A percentile compares a stretch with the other conserved stretches of the same genome.
Conservation (phyloP, 495 filamentous ascomycete genomes). For the Hyphodiscus hymeniophilus region DNA sequence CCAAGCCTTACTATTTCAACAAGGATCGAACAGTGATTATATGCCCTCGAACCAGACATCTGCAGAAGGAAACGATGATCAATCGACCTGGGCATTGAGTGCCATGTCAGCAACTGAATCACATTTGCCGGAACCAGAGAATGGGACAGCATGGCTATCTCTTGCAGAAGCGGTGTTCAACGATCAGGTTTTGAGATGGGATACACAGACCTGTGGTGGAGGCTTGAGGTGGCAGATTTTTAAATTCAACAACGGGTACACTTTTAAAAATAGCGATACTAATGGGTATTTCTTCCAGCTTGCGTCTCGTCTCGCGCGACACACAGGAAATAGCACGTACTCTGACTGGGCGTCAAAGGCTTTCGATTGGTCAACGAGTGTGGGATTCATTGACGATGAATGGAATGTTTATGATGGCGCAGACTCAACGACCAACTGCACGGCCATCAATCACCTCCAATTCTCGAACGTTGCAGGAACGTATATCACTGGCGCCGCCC, state of each 20-base stretch:
- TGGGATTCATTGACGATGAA: slow-evolving; percentile 51
- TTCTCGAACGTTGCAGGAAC: slow-evolving; percentile 74
- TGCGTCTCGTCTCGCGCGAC: slow-evolving; percentile 64
- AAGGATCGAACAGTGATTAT: slow-evolving; percentile 55
- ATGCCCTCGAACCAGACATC: slow-evolving; percentile 61
- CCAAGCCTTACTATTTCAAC: slow-evolving; percentile 56
- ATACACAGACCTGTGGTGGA: slow-evolving; percentile 57
- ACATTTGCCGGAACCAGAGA: slow-evolving; percentile 52
- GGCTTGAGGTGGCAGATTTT: slow-evolving; percentile 84
- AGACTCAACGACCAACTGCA: slow-evolving; percentile 40
- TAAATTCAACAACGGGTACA: slow-evolving; percentile 70
- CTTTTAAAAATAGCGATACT: slow-evolving; percentile 72
- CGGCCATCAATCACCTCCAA: slow-evolving; percentile 51
- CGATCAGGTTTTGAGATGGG: slow-evolving; percentile 62
- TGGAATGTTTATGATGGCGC: slow-evolving; percentile 65
- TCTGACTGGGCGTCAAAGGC: slow-evolving; percentile 63
- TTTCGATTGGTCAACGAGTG: slow-evolving; percentile 57
- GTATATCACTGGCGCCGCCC: slow-evolving; percentile 62
- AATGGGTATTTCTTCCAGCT: slow-evolving; percentile 78
- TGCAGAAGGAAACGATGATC: slow-evolving; percentile 76
- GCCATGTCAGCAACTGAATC: slow-evolving; percentile 68
- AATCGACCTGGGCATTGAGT: slow-evolving; percentile 72
- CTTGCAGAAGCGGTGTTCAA: slow-evolving; percentile 72
- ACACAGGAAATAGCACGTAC: slow-evolving; percentile 72
- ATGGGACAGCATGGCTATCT: slow-evolving; percentile 59